A percentile compares a stretch with the other conserved stretches of the same genome.
phyloP scores from a whole-genome alignment of 306 rosid species.

The Vigna unguiculata region DNA sequence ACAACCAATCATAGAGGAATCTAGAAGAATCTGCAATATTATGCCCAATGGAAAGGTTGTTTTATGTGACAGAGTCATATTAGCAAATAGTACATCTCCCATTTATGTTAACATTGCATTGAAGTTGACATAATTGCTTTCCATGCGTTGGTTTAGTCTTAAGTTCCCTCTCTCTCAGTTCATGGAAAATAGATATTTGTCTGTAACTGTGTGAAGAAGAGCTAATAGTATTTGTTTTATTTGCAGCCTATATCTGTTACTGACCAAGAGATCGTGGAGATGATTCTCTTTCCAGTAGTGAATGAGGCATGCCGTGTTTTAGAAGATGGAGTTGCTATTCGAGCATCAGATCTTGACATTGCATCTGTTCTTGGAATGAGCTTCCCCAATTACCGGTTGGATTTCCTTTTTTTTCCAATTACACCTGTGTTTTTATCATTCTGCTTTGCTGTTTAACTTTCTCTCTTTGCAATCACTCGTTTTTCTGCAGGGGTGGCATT shows the following conservation, averaged over 20 bases:
- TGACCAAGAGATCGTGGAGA: conserved; percentile 91
- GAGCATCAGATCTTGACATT: conserved; percentile 90
- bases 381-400: conserved; percentile 86
- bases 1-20: conserved; percentile 75
- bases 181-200: conserved; percentile 6
- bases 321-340: conserved; percentile 81
- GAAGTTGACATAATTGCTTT: conserved; percentile 17
- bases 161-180: neutral
- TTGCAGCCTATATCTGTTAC: conserved; percentile 79
- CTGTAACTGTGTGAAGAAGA: conserved; percentile 16
- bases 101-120: conserved; percentile 28
- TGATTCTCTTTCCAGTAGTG: conserved; percentile 92
- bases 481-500: conserved; percentile 85
- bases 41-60: conserved; percentile 88
- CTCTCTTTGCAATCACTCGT: conserved; percentile 34
- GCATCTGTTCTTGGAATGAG: conserved; percentile 99
- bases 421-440: too few species aligned
- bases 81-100: neutral
- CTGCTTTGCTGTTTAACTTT: neutral
- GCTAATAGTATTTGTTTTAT: conserved; percentile 36
- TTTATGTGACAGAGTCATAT: conserved; percentile 28
- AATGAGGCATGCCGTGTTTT: conserved; percentile 95
- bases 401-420: too few species aligned
- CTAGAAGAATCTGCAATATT: conserved; percentile 65
- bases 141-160: conserved; percentile 14